These are phyloP conservation scores for Camelina sativa DNA, from an alignment of 345 rosid genomes.

Conservation along the genomic window DNA sequence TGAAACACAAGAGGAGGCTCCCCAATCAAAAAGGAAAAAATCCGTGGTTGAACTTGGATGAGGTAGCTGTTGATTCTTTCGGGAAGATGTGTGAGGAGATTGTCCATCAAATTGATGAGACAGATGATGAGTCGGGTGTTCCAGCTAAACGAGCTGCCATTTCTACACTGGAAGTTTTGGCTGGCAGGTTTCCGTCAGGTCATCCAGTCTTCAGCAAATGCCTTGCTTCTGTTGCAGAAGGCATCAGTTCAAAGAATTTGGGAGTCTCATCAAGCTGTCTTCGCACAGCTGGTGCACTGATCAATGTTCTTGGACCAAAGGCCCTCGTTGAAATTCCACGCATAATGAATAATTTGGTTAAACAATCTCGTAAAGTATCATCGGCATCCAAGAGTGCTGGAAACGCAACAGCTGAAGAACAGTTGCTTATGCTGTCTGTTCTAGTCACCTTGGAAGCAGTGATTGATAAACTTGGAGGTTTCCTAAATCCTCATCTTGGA, in stretches of 20 bases:
- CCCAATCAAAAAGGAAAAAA: slow-evolving; percentile 38
- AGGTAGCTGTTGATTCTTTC: slow-evolving; percentile 57
- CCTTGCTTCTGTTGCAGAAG: slow-evolving; percentile 65
- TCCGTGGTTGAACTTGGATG: slow-evolving; percentile 66
- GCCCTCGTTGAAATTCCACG: slow-evolving; percentile 76
- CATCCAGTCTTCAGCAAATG: slow-evolving; percentile 70
- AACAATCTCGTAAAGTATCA: slow-evolving; percentile 49
- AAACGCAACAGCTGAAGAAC: slow-evolving; percentile 37
- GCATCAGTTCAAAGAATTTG: slow-evolving; percentile 61
- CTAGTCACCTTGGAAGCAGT: slow-evolving; percentile 82
- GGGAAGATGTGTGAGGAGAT: slow-evolving; percentile 66
- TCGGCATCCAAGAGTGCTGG: slow-evolving; percentile 31
- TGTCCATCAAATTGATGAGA: slow-evolving; percentile 62
- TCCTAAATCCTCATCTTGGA: slow-evolving; percentile 83
- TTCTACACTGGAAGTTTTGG: slow-evolving; percentile 78
- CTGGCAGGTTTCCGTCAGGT: slow-evolving; percentile 65
- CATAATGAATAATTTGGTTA: slow-evolving; percentile 68
- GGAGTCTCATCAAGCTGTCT: slow-evolving; percentile 80
- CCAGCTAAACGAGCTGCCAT: slow-evolving; percentile 71
- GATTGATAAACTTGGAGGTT: slow-evolving; percentile 88
- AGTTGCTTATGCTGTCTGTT: slow-evolving; percentile 63
- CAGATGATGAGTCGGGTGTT: slow-evolving; percentile 53
- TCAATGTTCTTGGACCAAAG: slow-evolving; percentile 85
- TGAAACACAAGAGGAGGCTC: slow-evolving; percentile 54
- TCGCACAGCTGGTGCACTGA: slow-evolving; percentile 69